Conservation (phyloP, 2,329 filamentous ascomycete genomes). For the Trichophyton mentagrophytes region DNA sequence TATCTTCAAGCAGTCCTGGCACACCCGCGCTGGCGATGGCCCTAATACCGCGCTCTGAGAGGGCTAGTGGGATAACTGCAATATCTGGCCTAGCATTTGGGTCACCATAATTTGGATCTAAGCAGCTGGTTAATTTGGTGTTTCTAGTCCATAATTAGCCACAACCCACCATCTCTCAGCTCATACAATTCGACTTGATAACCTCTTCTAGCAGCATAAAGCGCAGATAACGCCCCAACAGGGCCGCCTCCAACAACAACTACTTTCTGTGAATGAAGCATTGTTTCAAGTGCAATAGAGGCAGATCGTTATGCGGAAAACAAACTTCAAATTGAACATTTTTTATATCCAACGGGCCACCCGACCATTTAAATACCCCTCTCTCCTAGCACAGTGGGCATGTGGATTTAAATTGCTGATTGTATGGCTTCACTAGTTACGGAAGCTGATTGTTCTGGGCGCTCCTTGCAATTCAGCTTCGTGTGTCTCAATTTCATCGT, state of each 20-base stretch:
- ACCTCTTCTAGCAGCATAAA: background rate
- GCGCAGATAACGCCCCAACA: background rate
- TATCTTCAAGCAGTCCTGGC: background rate
- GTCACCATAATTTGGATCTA: background rate
- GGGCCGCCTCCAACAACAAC: background rate
- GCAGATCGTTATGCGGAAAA: background rate
- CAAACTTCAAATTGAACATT: background rate
- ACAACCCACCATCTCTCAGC: background rate
- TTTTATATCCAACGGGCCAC: background rate
- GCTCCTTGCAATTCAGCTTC: background rate
- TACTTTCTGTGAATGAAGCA: background rate
- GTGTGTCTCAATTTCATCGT: background rate
- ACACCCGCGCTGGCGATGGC: background rate
- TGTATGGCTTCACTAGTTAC: background rate
- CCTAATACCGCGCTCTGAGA: background rate
- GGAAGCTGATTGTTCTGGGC: background rate
- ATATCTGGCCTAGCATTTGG: background rate
- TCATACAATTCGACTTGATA: background rate
- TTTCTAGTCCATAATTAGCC: background rate
- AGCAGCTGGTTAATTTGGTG: background rate
- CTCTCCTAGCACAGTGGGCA: background rate
- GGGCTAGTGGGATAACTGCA: background rate
- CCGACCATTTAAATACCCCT: background rate
- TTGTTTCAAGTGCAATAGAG: background rate
- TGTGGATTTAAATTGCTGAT: background rate